Evolutionary conservation across 805 yeast species (phyloP).

Genomic region (Candida orba): DNA sequence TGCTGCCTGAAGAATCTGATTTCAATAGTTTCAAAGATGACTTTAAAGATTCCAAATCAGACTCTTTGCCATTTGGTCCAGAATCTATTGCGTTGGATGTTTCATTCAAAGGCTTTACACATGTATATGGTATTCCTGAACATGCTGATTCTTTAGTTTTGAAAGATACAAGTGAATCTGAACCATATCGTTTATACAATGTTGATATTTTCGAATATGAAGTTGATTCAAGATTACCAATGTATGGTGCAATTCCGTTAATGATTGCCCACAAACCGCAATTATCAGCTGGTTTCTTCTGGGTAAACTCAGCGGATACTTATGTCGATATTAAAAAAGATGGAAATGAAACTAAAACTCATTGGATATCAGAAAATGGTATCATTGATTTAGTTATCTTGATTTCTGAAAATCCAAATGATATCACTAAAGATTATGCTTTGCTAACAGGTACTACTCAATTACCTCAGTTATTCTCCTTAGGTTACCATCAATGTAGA

Average conservation of each 20-base stretch:
- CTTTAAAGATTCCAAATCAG: constrained; percentile 60
- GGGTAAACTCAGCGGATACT: constrained; percentile 93
- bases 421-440: constrained; percentile 56
- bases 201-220: constrained; percentile 96
- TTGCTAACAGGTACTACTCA: constrained; percentile 62
- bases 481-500: constrained; percentile 94
- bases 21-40: constrained; percentile 64
- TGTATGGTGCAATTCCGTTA: constrained; percentile 94
- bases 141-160: constrained; percentile 79
- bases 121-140: constrained; percentile 94
- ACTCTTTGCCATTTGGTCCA: constrained; percentile 73
- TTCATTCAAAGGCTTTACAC: constrained; percentile 47
- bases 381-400: constrained; percentile 66
- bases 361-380: constrained; percentile 95
- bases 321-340: constrained; percentile 62
- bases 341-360: constrained; percentile 39
- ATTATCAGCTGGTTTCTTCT: constrained; percentile 68
- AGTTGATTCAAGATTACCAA: constrained; percentile 71
- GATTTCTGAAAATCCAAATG: constrained; percentile 49
- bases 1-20: constrained; percentile 53
- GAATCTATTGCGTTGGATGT: constrained; percentile 84
- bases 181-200: constrained; percentile 84
- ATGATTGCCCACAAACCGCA: constrained; percentile 60
- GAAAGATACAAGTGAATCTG: constrained; percentile 52
- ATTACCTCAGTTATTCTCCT: constrained; percentile 69